A percentile compares a stretch with the other conserved stretches of the same genome.
These are phyloP conservation scores for Penicillium frequentans DNA, from an alignment of 2,329 filamentous ascomycete species.

Conservation along the genomic window DNA sequence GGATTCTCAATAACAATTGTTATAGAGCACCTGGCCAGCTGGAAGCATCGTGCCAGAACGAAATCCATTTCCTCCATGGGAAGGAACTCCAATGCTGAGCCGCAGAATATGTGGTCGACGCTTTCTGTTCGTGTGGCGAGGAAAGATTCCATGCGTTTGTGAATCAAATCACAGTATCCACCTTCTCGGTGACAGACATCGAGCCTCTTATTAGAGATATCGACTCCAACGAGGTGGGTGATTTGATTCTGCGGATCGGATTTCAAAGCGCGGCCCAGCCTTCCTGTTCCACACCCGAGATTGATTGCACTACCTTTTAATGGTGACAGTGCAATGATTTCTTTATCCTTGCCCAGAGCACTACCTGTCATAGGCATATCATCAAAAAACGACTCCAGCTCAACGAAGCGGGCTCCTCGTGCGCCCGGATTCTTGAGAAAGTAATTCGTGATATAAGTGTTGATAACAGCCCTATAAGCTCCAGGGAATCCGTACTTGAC, in stretches of 20 bases:
- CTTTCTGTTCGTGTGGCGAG: not conserved
- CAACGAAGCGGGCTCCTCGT: not conserved
- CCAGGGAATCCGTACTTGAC: constrained; percentile 18
- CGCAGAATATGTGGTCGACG: constrained; percentile 21
- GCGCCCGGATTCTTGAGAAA: constrained; percentile 7
- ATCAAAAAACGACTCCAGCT: constrained; percentile 2
- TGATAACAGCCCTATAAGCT: constrained; percentile 17
- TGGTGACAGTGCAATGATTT: not conserved
- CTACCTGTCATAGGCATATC: not conserved
- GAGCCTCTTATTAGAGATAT: constrained; percentile 7
- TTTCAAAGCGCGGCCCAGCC: constrained; percentile 14
- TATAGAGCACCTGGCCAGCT: constrained; percentile 18
- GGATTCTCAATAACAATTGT: constrained; percentile 13
- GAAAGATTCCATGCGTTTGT: constrained; percentile 13
- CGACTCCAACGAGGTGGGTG: constrained; percentile 6
- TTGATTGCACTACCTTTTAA: constrained; percentile 17
- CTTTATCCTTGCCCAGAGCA: not conserved
- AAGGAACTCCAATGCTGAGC: constrained; percentile 15
- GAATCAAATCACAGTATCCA: constrained; percentile 10
- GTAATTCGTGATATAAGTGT: constrained; percentile 24
- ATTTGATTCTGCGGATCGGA: constrained; percentile 5
- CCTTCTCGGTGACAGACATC: constrained; percentile 8
- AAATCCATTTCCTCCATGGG: constrained; percentile 18
- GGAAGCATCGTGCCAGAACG: constrained; percentile 19
- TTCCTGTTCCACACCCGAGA: constrained; percentile 21